Conservation (phyloP, 78 protist genomes). For the Polysphondylium violaceum region DNA sequence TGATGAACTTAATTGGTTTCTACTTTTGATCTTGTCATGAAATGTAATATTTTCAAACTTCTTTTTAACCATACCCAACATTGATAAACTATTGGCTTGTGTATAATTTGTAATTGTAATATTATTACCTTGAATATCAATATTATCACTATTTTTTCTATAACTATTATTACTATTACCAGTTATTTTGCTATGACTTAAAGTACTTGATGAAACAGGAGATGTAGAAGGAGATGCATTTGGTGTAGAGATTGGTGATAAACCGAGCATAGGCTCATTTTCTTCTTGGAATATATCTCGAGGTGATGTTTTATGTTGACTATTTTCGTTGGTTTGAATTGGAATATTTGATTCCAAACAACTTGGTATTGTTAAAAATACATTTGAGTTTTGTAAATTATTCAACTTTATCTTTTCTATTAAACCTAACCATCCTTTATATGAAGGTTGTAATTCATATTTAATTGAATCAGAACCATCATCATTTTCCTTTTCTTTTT, state of each 20-base stretch:
- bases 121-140: neutral
- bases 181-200: neutral
- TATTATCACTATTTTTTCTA: neutral
- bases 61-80: neutral
- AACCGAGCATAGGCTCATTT: neutral
- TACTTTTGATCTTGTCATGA: neutral
- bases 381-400: neutral
- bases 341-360: no score
- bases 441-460: no score
- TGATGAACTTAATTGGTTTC: neutral
- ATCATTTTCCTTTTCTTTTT: no score
- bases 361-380: conserved; percentile 33
- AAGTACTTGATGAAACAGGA: neutral
- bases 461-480: neutral
- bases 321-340: neutral
- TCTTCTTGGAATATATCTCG: neutral
- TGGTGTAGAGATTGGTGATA: neutral
- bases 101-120: conserved; percentile 22
- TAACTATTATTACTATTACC: neutral
- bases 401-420: neutral
- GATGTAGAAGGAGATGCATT: neutral
- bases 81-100: conserved; percentile 17
- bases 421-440: conserved; percentile 5
- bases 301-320: neutral
- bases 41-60: conserved; percentile 7